phyloP scores from a whole-genome alignment of 768 basidiomycete genomes.

The Tubosaeta sp. region DNA sequence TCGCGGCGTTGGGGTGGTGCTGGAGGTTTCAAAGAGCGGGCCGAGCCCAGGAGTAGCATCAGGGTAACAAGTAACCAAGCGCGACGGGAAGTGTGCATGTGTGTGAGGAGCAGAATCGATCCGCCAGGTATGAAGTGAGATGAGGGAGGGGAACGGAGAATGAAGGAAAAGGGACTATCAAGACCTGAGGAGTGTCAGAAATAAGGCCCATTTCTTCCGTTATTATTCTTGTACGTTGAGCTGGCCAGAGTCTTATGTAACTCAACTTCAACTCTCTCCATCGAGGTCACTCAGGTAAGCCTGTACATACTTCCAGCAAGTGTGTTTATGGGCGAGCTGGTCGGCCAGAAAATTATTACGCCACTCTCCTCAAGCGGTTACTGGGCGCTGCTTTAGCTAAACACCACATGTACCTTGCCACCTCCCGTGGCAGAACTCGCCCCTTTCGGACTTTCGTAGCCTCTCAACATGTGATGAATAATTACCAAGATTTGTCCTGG shows the following conservation, averaged over 20 bases:
- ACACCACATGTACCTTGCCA: not conserved
- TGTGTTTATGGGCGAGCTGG: not conserved
- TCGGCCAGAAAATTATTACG: not conserved
- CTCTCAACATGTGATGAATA: not conserved
- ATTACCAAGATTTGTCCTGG: too few relatives aligned
- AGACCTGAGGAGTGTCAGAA: conserved; percentile 1
- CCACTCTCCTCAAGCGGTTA: not conserved
- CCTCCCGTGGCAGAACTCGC: not conserved
- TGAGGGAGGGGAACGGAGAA: not conserved
- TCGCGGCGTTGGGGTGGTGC: conserved; percentile 16
- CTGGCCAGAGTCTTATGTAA: not conserved
- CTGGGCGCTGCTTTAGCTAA: not conserved
- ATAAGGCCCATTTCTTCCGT: not conserved
- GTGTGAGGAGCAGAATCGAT: not conserved
- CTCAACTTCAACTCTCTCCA: not conserved
- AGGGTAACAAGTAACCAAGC: conserved; percentile 10
- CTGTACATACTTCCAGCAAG: not conserved
- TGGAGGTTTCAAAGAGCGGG: conserved; percentile 2
- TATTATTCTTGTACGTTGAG: not conserved
- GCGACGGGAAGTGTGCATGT: conserved; percentile 3
- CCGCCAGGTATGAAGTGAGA: not conserved
- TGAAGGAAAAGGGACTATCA: too few relatives aligned
- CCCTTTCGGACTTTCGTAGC: not conserved
- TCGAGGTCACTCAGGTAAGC: not conserved
- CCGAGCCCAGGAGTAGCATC: conserved; percentile 9